Evolutionary conservation across 768 basidiomycete species (phyloP).

Genomic region (Lactifluus subvellereus): DNA sequence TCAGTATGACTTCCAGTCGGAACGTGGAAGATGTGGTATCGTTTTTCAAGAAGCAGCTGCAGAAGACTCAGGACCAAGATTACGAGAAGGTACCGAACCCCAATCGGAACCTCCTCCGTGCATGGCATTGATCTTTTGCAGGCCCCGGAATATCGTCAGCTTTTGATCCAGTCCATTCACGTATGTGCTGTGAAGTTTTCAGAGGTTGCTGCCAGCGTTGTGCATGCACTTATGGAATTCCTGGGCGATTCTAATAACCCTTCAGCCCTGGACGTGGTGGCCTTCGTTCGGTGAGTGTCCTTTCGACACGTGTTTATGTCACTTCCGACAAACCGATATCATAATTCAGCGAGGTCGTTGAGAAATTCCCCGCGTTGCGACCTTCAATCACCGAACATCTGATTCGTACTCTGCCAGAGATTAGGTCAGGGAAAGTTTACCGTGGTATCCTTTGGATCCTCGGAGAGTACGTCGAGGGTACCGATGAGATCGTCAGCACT

Average conservation of each 20-base stretch:
- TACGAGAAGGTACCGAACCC: slow-evolving; percentile 70
- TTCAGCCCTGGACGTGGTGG: slow-evolving; percentile 90
- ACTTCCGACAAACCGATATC: not conserved
- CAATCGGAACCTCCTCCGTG: not conserved
- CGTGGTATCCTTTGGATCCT: slow-evolving; percentile 96
- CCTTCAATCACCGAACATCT: slow-evolving; percentile 80
- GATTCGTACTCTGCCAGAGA: slow-evolving; percentile 69
- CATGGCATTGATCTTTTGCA: slow-evolving; percentile 29
- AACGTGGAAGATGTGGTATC: slow-evolving; percentile 96
- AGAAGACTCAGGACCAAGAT: slow-evolving; percentile 85
- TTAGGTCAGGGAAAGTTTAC: slow-evolving; percentile 96
- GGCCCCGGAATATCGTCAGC: slow-evolving; percentile 92
- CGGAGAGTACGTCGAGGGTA: slow-evolving; percentile 84
- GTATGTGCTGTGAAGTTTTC: slow-evolving; percentile 95
- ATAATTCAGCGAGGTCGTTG: slow-evolving; percentile 75
- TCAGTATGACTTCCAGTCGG: slow-evolving; percentile 88
- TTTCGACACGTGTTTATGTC: slow-evolving; percentile 11
- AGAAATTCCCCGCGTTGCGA: slow-evolving; percentile 91
- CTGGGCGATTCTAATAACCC: slow-evolving; percentile 93
- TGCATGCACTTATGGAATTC: slow-evolving; percentile 91
- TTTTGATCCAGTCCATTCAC: slow-evolving; percentile 96
- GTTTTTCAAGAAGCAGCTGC: slow-evolving; percentile 97
- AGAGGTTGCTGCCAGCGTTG: slow-evolving; percentile 92
- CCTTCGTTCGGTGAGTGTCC: slow-evolving; percentile 54
- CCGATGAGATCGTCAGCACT: slow-evolving; percentile 60